Conservation (phyloP, 441 rosid genomes). For the Flueggea neowawraea region DNA sequence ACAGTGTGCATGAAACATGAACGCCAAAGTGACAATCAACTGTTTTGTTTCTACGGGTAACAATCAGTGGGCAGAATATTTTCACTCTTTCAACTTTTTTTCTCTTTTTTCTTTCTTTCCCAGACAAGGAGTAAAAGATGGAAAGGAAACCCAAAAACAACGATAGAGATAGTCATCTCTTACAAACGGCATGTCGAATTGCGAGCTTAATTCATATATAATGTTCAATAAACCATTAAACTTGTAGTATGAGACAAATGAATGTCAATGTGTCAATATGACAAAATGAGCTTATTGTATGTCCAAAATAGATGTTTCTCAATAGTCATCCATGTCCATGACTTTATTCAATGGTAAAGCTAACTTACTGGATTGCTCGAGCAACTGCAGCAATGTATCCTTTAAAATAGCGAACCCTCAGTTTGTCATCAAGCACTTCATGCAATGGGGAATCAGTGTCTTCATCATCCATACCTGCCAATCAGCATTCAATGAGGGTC, state of each 20-base stretch:
- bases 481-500: neutral
- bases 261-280: neutral
- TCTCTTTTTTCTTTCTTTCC: no score
- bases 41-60: no score
- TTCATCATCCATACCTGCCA: slow-evolving; percentile 93
- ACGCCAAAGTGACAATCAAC: no score
- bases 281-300: no score
- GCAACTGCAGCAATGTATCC: slow-evolving; percentile 68
- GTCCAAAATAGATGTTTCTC: neutral
- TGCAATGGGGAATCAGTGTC: slow-evolving; percentile 57
- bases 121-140: no score
- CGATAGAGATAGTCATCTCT: neutral
- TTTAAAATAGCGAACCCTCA: slow-evolving; percentile 61
- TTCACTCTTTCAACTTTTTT: no score
- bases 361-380: slow-evolving; percentile 68
- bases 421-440: slow-evolving; percentile 83
- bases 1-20: no score
- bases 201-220: no score
- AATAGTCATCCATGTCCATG: neutral
- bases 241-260: neutral
- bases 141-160: neutral
- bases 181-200: no score
- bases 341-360: no score
- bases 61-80: no score
- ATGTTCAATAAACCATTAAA: no score